phyloP scores from a whole-genome alignment of 306 rosid genomes.

The Fragaria iinumae region DNA sequence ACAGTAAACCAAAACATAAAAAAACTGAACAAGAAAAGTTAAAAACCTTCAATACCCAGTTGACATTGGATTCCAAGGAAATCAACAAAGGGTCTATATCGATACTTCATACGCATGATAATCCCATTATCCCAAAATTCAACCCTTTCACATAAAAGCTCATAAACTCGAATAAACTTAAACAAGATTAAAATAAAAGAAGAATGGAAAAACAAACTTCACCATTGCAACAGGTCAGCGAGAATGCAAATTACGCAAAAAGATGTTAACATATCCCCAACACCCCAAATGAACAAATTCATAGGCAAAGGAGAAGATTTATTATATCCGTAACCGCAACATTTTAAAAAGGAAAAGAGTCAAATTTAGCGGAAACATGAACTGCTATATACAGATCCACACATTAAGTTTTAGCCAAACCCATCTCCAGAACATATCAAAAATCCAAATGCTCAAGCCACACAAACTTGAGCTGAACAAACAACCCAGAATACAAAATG shows the following conservation, averaged over 20 bases:
- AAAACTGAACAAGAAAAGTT: slow-evolving; percentile 9
- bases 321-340: neutral
- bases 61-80: slow-evolving; percentile 14
- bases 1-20: neutral
- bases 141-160: neutral
- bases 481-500: neutral
- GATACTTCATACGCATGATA: neutral
- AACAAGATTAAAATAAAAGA: neutral
- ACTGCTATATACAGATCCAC: slow-evolving; percentile 22
- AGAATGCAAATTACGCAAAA: neutral
- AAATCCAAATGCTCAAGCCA: slow-evolving; percentile 15
- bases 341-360: neutral
- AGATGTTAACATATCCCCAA: neutral
- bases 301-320: neutral
- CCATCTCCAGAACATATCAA: neutral
- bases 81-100: slow-evolving; percentile 5
- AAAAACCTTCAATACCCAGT: slow-evolving; percentile 17
- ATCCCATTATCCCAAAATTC: neutral
- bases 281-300: slow-evolving; percentile 4
- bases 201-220: neutral
- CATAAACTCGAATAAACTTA: neutral
- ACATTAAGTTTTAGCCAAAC: neutral
- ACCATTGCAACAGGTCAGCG: neutral
- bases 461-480: neutral
- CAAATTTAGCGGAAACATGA: neutral